Evolutionary conservation across 1,139 yeast species (phyloP).

Genomic region (Zygosaccharomyces pseudobailii): DNA sequence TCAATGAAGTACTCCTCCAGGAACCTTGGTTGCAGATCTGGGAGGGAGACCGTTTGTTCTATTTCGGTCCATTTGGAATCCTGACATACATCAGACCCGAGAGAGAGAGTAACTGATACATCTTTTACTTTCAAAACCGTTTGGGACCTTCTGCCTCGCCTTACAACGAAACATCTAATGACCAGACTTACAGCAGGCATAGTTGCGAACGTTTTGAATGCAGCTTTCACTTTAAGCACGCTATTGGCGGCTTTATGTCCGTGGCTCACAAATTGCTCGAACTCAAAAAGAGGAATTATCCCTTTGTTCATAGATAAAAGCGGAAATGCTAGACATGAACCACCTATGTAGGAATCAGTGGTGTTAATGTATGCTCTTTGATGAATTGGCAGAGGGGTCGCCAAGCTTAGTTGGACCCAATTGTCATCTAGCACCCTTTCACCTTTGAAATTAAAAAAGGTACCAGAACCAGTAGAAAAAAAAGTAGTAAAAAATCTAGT

Average conservation of each 20-base stretch:
- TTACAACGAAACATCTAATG: constrained; percentile 3
- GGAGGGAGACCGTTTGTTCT: not conserved
- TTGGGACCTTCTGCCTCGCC: constrained; percentile 5
- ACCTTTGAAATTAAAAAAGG: constrained; percentile 30
- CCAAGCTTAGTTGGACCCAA: constrained; percentile 32
- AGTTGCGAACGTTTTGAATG: not conserved
- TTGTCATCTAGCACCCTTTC: constrained; percentile 20
- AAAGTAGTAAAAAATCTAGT: constrained; percentile 34
- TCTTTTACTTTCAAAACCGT: constrained; percentile 5
- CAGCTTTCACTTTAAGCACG: not conserved
- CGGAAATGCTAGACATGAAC: constrained; percentile 3
- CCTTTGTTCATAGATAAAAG: constrained; percentile 6
- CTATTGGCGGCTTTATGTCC: not conserved
- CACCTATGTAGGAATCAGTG: constrained; percentile 7
- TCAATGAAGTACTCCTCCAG: constrained; percentile 5
- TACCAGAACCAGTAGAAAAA: constrained; percentile 38
- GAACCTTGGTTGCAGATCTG: constrained; percentile 1
- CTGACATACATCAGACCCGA: not conserved
- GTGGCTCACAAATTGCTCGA: constrained; percentile 4
- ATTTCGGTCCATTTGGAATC: not conserved
- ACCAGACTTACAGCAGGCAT: not conserved
- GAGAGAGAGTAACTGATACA: constrained; percentile 2
- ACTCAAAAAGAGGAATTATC: constrained; percentile 1
- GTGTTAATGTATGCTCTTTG: not conserved
- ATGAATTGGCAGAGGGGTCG: constrained; percentile 7